Evolutionary conservation across 306 rosid genomes (phyloP), one percentile per base, ranked within the genome.

Genomic region (Medicago truncatula): DNA sequence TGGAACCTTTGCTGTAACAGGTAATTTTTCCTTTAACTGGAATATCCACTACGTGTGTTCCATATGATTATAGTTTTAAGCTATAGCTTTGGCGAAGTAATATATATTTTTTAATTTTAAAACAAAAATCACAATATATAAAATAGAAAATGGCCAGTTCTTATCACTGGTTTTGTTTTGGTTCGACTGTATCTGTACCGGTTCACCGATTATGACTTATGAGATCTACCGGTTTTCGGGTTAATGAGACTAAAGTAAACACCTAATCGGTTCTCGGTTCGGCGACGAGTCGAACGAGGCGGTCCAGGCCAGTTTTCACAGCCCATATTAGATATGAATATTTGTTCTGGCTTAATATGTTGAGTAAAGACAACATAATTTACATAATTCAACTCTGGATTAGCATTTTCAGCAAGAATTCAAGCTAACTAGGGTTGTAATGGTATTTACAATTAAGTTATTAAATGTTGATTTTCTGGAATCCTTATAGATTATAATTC

Each of bases 1-100:
- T 8, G 99, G 99, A 77, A 96, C 99, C 76, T 96, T 96, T 53
- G 99, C 99, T 60, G 82, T 96, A 74, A 96, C 99, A 83, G 99
- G 99, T 67, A 44, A 89, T 75, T 61, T 83, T 73, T 25, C 61
- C 78, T 9, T 12, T 6, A 15, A 52, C 10, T 49, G 18, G 16
- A 53, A 64, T 71, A 58, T 47, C 41, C 8, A 52, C 58, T 17
- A 16, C 77, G 57, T 74, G 40, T 41, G 12, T 75, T 62, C 34
- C 67, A 50, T 59, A 34, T 54, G 18, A 63, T 67, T 67, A 36
- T 36, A 17, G 14, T 47, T 34, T 43, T 76, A 34, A 52, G 12
- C 25, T 61, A 20, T 64, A 46, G 43, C 31, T 61, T 53, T 53
- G 25, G 59, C 13, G 2, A 18, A 53, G 8, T 46, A 53, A 53